Conservation (phyloP, 2,329 filamentous ascomycete species). For the Didymella keratinophila region DNA sequence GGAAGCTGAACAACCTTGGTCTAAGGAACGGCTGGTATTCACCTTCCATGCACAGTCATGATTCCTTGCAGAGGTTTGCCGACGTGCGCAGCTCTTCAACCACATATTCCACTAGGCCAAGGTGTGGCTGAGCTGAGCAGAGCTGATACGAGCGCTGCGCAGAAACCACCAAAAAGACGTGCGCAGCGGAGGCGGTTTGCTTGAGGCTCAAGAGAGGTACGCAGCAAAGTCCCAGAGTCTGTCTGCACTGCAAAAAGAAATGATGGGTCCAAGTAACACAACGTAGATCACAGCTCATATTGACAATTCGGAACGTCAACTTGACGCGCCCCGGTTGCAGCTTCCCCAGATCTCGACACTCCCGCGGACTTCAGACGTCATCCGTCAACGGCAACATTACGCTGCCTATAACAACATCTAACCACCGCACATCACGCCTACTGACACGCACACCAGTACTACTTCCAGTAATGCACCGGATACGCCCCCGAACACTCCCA, state of each 20-base stretch:
- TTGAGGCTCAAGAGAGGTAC: too few relatives aligned
- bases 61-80: neutral
- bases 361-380: slow-evolving; percentile 19
- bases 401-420: neutral
- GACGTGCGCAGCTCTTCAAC: neutral
- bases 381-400: neutral
- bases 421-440: neutral
- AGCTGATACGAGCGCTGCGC: too few relatives aligned
- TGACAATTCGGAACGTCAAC: neutral
- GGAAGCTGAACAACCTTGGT: neutral
- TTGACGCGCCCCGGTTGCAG: neutral
- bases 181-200: too few relatives aligned
- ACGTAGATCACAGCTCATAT: neutral
- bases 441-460: neutral
- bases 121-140: too few relatives aligned
- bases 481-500: slow-evolving; percentile 20
- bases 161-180: too few relatives aligned
- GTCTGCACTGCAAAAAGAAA: too few relatives aligned
- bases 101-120: too few relatives aligned
- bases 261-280: too few relatives aligned
- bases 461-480: slow-evolving; percentile 26
- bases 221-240: too few relatives aligned
- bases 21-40: too few relatives aligned
- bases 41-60: neutral
- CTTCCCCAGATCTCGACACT: slow-evolving; percentile 17